A percentile compares a stretch with the other conserved stretches of the same genome.
phyloP scores from a whole-genome alignment of 2,329 filamentous ascomycete species.

The Aspergillus intermedius region DNA sequence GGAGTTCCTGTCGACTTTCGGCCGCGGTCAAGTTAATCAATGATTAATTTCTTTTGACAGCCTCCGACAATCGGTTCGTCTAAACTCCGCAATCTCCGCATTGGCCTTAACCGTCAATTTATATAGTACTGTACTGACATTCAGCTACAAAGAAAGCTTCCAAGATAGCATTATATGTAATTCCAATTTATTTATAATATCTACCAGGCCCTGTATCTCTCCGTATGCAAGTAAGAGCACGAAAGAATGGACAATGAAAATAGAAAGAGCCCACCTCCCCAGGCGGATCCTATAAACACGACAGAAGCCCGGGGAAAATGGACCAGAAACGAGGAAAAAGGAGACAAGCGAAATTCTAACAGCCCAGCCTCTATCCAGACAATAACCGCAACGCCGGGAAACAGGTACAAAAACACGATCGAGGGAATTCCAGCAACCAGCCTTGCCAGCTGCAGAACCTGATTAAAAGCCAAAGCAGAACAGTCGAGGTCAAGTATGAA shows the following conservation, averaged over 20 bases:
- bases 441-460: slow-evolving; percentile 2
- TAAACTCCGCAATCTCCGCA: slow-evolving; percentile 19
- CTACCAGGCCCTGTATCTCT: slow-evolving; percentile 8
- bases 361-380: slow-evolving; percentile 9
- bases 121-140: neutral
- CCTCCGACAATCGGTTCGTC: slow-evolving; percentile 13
- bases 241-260: slow-evolving; percentile 8
- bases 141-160: neutral
- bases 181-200: slow-evolving; percentile 12
- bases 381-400: slow-evolving; percentile 14
- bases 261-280: neutral
- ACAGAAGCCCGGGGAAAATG: neutral
- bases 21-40: neutral
- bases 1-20: neutral
- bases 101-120: slow-evolving; percentile 6
- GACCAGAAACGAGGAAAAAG: slow-evolving; percentile 3
- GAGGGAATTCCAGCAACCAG: neutral
- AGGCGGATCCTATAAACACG: slow-evolving; percentile 1
- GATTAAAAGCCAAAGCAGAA: slow-evolving; percentile 2
- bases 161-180: neutral
- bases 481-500: slow-evolving; percentile 5
- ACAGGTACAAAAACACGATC: neutral
- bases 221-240: slow-evolving; percentile 6
- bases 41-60: neutral
- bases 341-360: slow-evolving; percentile 7